Evolutionary conservation across 208 protist species (phyloP), one percentile per base, ranked within the genome.

Genomic region (Leishmania tarentolae): DNA sequence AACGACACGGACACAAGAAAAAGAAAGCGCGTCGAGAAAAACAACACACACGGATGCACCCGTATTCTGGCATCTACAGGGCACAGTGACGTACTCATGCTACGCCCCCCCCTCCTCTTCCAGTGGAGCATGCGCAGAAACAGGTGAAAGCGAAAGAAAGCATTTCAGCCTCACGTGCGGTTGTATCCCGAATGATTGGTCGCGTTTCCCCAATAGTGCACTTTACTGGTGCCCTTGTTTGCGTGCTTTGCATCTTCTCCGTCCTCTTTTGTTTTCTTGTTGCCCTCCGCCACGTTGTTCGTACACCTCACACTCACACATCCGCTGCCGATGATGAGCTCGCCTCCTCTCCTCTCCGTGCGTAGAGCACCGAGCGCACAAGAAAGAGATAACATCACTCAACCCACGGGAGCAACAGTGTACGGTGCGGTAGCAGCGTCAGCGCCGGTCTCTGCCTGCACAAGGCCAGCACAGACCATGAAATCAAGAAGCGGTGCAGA

Each of bases 401-500:
- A 66, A 37, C 37, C 37, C 40, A 17, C 17, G 8, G 35, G 52
- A 24, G 28, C 47, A 15, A 17, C 28, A 28, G 50, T 31, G 31
- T n/a, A 35, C 50, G 7, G 69, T 40, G 53, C n/a, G 35, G 24
- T 24, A 7, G 50, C 53, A 21, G 71, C 46, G 37, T 73, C 19
- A 31, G 53, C 13, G 28, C n/a, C 47, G 15, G 65, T 3, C 61
- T 72, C 77, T n/a, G 66, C 7, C 37, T n/a, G 72, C 21, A 75
- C 35, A n/a, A 85, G 72, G 1, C 87, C 77, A 69, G 83, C 75
- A n/a, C 52, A 71, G 24, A 83, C 83, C 85, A 95, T 86, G 68
- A 86, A 86, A 19, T 81, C 77, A 21, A 95, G 44, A 56, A 93
- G 78, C 35, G 85, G 83, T 19, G 66, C 81, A 35, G 85, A 77